Base-by-base conservation (phyloP, 768 basidiomycete species). In the Tulasnella sp. region DNA sequence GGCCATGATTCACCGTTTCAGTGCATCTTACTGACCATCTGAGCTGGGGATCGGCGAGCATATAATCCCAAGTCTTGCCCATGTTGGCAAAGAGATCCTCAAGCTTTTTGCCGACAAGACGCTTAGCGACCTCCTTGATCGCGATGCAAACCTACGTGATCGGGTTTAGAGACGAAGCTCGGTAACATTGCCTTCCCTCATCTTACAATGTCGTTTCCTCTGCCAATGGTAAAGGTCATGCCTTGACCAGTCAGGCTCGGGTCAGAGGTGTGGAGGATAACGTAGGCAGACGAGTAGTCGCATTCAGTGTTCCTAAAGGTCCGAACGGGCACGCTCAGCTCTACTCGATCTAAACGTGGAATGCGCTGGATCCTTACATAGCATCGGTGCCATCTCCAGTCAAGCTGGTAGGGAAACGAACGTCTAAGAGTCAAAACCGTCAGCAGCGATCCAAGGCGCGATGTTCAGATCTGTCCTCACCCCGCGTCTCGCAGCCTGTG, bases 281-380 rank as follows among this genome's bases (percentile, higher is more conserved):
- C 84, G 79, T 97, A 97, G 5, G 95, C 95, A 1, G 94, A 92
- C 1, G 93, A 95, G 81, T 97, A 97, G 81, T 97, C 95, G 81
- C 94, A 96, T 71, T 93, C 92, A 37, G 91, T 90, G 80, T 97
- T 96, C 94, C 91, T 93, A 74, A 35, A n/a, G 67, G 4, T 5
- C 19, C 63, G 62, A 37, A 47, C 41, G 32, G 36, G 11, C 40
- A 44, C 63, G 22, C 19, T 59, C 9, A 69, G 63, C 44, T 14
- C 47, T 32, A 37, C 26, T 29, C 19, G 7, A 26, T 29, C 47
- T 6, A 35, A 2, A 29, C 19, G 36, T 44, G 52, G 42, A 35
- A 39, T 44, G 19, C 39, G 59, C 42, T 47, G 37, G 42, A 17
- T 36, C n/a, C 9, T 76, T 77, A 91, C 92, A 95, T 96, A 8